Percentiles rank a stretch among this genome's conserved stretches.
phyloP scores from a whole-genome alignment of 83 land plant species.

The Picea engelmannii region DNA sequence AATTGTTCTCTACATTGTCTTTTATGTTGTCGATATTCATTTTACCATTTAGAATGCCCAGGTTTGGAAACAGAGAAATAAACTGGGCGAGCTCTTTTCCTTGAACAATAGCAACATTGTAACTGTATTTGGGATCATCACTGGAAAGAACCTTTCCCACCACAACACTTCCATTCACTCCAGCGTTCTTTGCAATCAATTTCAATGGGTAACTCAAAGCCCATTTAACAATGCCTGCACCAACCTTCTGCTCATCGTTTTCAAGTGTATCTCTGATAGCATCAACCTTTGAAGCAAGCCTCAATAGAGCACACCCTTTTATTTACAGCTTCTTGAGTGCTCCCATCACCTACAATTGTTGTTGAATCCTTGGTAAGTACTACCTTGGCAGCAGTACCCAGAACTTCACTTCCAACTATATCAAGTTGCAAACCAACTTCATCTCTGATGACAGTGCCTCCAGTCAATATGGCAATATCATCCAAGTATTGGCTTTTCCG shows the following conservation, averaged over 20 bases:
- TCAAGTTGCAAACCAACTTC: constrained; percentile 84
- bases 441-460: constrained; percentile 91
- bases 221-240: constrained; percentile 85
- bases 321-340: constrained; percentile 81
- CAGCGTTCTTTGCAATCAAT: constrained; percentile 93
- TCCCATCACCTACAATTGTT: constrained; percentile 96
- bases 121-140: constrained; percentile 65
- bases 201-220: constrained; percentile 83
- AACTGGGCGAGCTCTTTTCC: too few relatives aligned
- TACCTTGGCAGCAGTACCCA: constrained; percentile 87
- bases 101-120: constrained; percentile 95
- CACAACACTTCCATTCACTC: constrained; percentile 89
- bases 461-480: constrained; percentile 90
- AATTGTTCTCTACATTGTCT: too few relatives aligned
- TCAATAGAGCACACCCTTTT: constrained; percentile 74
- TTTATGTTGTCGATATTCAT: too few relatives aligned
- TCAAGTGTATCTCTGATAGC: constrained; percentile 70
- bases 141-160: constrained; percentile 80
- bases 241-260: constrained; percentile 94
- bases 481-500: constrained; percentile 91
- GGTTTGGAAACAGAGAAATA: too few relatives aligned
- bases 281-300: constrained; percentile 87
- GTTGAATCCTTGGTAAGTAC: constrained; percentile 86
- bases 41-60: too few relatives aligned
- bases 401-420: constrained; percentile 78